Percentiles rank a stretch among this genome's conserved stretches.
phyloP scores from a whole-genome alignment of 139 green algal genomes.

The Spirogloea muscicola region DNA sequence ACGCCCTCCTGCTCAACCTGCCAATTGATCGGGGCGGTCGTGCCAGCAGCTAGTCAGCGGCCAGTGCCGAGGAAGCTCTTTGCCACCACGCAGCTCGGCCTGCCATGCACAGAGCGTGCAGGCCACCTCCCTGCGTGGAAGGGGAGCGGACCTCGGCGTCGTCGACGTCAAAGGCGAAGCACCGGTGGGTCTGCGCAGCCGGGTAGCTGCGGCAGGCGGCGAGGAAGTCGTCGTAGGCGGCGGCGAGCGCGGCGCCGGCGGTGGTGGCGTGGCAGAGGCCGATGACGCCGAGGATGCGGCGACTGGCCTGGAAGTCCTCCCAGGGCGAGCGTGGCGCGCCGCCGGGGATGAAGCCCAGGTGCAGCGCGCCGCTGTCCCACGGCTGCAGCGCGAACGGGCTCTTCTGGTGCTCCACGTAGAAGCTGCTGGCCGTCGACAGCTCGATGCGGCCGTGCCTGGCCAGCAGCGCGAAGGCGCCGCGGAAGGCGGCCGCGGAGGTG shows the following conservation, averaged over 20 bases:
- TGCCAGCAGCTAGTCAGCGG: too few relatives aligned
- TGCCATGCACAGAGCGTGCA: too few relatives aligned
- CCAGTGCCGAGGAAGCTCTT: too few relatives aligned
- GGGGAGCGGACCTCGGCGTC: conserved; percentile 52
- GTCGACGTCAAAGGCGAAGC: conserved; percentile 75
- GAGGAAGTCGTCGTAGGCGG: conserved; percentile 57
- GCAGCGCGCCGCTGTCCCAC: conserved; percentile 26
- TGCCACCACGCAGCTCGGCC: too few relatives aligned
- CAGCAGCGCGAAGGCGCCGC: conserved; percentile 17
- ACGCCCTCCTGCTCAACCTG: too few relatives aligned
- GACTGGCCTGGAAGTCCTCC: conserved; percentile 56
- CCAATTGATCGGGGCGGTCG: too few relatives aligned
- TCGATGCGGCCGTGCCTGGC: conserved; percentile 19
- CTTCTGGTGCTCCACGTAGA: conserved; percentile 45
- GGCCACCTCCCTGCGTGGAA: too few relatives aligned
- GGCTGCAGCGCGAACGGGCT: conserved; percentile 40
- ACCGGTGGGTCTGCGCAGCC: conserved; percentile 65
- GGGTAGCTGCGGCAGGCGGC: conserved; percentile 56
- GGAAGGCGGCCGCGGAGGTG: conserved; percentile 24
- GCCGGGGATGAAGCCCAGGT: conserved; percentile 35
- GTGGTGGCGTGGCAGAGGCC: conserved; percentile 70
- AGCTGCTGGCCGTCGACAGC: conserved; percentile 7
- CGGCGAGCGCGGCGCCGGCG: conserved; percentile 45
- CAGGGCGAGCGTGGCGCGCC: conserved; percentile 21
- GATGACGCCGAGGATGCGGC: conserved; percentile 63